Percentiles rank a stretch among this genome's conserved stretches.
Evolutionary conservation across 805 yeast genomes (phyloP).

Genomic region (Monosporozyma unispora): DNA sequence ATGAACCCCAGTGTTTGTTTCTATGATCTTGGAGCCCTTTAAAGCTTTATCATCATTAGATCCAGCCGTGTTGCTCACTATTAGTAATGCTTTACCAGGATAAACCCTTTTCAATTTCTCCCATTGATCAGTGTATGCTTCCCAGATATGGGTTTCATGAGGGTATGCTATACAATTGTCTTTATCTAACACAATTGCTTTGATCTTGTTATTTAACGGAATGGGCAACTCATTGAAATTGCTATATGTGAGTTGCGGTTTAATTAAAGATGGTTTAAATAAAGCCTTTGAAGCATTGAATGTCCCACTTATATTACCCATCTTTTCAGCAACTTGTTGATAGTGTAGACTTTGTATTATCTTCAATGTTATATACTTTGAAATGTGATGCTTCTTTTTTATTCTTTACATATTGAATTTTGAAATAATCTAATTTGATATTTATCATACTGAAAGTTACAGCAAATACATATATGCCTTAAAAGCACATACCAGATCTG

Average conservation of each 20-base stretch:
- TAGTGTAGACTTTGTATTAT: too few relatives aligned
- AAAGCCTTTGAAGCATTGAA: slow-evolving; percentile 40
- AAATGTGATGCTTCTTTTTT: neutral
- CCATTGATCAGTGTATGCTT: slow-evolving; percentile 55
- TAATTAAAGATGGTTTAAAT: slow-evolving; percentile 47
- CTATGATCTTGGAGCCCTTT: slow-evolving; percentile 53
- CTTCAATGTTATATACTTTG: neutral
- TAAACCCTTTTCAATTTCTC: slow-evolving; percentile 41
- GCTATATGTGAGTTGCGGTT: slow-evolving; percentile 51
- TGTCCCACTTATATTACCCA: slow-evolving; percentile 64
- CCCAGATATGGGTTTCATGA: slow-evolving; percentile 72
- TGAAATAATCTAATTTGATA: too few relatives aligned
- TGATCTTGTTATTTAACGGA: slow-evolving; percentile 42
- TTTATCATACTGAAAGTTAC: too few relatives aligned
- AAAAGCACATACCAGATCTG: too few relatives aligned
- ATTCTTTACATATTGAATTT: too few relatives aligned
- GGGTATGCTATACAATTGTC: slow-evolving; percentile 92
- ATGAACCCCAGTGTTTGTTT: slow-evolving; percentile 54
- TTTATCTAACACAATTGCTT: slow-evolving; percentile 81
- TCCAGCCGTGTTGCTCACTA: slow-evolving; percentile 92
- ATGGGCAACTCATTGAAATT: slow-evolving; percentile 54
- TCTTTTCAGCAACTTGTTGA: neutral
- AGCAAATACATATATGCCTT: too few relatives aligned
- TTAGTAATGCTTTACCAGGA: slow-evolving; percentile 55
- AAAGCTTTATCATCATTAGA: slow-evolving; percentile 61